A percentile compares a stretch with the other conserved stretches of the same genome.
phyloP scores from a whole-genome alignment of 2,329 filamentous ascomycete genomes.

The Fusarium sp. region DNA sequence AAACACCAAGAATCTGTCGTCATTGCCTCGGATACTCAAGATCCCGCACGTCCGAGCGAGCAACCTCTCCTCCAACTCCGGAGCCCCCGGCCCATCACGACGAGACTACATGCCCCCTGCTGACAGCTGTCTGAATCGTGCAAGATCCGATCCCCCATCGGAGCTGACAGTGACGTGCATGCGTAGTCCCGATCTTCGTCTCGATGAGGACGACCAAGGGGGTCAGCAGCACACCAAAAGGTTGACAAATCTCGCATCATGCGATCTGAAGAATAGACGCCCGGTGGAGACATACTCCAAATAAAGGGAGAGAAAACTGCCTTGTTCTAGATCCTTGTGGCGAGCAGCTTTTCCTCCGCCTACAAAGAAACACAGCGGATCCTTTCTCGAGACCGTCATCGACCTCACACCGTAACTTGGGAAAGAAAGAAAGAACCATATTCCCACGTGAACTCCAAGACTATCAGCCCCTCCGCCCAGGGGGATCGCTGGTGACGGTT shows the following conservation, averaged over 20 bases:
- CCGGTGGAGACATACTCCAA: constrained; percentile 18
- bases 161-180: not conserved
- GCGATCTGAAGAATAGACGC: constrained; percentile 5
- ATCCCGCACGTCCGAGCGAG: not conserved
- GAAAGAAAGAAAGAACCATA: not conserved
- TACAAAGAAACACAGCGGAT: not conserved
- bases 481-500: constrained; percentile 15
- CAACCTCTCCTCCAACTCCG: not conserved
- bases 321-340: constrained; percentile 18
- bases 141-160: constrained; percentile 8
- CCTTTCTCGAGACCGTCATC: not conserved
- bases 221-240: not conserved
- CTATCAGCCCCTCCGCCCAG: constrained; percentile 3
- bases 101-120: not conserved
- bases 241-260: constrained; percentile 11
- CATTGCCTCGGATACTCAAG: not conserved
- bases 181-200: not conserved
- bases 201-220: not conserved
- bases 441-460: constrained; percentile 12
- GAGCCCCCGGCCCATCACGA: constrained; percentile 14
- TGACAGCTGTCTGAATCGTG: constrained; percentile 12
- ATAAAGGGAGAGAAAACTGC: not conserved
- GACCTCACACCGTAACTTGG: constrained; percentile 19
- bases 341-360: not conserved
- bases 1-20: not conserved